A percentile compares a stretch with the other conserved stretches of the same genome.
These are phyloP conservation scores for Heterobasidion annosum DNA, from an alignment of 1,284 basidiomycete genomes.

Conservation along the genomic window DNA sequence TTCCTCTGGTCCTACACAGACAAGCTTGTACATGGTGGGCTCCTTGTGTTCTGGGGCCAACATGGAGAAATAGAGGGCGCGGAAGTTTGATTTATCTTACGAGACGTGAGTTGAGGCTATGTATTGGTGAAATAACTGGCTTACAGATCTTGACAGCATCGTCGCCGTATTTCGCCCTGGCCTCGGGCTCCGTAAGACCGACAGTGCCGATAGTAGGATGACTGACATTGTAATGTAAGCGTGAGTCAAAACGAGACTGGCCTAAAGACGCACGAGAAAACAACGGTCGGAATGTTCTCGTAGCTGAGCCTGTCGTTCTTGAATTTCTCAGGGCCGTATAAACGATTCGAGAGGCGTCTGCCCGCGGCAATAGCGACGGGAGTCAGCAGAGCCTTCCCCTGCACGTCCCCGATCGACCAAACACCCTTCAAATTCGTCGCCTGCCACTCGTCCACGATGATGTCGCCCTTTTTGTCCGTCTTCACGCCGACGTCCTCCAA, in stretches of 20 bases:
- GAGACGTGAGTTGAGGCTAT: not conserved
- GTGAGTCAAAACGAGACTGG: slow-evolving; percentile 1
- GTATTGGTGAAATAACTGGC: slow-evolving; percentile 17
- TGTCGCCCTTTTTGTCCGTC: slow-evolving; percentile 70
- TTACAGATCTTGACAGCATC: slow-evolving; percentile 80
- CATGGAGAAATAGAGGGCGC: slow-evolving; percentile 84
- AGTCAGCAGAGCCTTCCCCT: slow-evolving; percentile 87
- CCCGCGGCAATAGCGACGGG: slow-evolving; percentile 99
- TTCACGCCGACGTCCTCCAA: slow-evolving; percentile 76
- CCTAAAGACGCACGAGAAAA: slow-evolving; percentile 71
- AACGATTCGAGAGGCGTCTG: slow-evolving; percentile 77
- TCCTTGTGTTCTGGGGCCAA: slow-evolving; percentile 82
- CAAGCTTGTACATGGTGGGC: slow-evolving; percentile 89
- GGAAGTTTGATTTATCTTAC: slow-evolving; percentile 70
- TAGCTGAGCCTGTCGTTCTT: slow-evolving; percentile 88
- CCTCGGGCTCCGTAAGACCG: slow-evolving; percentile 87
- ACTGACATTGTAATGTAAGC: slow-evolving; percentile 26
- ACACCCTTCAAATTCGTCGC: slow-evolving; percentile 68
- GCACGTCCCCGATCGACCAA: slow-evolving; percentile 86
- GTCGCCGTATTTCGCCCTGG: slow-evolving; percentile 79
- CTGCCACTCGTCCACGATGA: slow-evolving; percentile 91
- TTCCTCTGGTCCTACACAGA: slow-evolving; percentile 83
- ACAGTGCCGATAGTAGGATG: slow-evolving; percentile 92
- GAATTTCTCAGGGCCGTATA: slow-evolving; percentile 82
- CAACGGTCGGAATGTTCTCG: slow-evolving; percentile 87